Evolutionary conservation across 1,284 basidiomycete genomes (phyloP).

Genomic region (Grifola frondosa): DNA sequence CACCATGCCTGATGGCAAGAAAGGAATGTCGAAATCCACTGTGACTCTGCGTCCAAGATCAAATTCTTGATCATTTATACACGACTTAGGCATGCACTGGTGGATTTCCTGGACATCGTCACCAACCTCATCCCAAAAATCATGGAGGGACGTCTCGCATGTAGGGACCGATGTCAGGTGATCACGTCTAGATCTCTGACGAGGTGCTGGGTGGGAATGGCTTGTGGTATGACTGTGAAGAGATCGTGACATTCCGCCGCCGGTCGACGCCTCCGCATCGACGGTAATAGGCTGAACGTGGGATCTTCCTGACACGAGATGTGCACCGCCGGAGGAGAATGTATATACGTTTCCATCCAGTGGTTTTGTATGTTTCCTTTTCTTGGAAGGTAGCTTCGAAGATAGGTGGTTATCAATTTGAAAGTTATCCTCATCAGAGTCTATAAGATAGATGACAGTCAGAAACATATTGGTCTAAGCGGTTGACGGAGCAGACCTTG

Average conservation of each 20-base stretch:
- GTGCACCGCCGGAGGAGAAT: slow-evolving; percentile 14
- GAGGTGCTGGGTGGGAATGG: background rate
- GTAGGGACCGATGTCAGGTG: background rate
- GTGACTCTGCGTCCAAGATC: slow-evolving; percentile 28
- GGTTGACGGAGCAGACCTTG: no score
- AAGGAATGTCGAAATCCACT: slow-evolving; percentile 49
- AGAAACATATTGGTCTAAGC: no score
- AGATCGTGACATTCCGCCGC: background rate
- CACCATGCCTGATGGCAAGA: slow-evolving; percentile 49
- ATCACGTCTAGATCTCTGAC: background rate
- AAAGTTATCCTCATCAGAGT: no score
- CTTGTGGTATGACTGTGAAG: background rate
- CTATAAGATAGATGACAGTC: no score
- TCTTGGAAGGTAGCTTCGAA: no score
- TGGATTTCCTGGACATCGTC: no score
- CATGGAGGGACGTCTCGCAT: slow-evolving; percentile 12
- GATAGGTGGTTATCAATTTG: no score
- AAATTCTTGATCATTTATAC: slow-evolving; percentile 1
- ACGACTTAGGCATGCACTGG: no score
- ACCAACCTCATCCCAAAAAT: no score
- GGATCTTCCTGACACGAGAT: slow-evolving; percentile 13
- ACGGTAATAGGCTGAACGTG: slow-evolving; percentile 16
- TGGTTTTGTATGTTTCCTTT: slow-evolving; percentile 12
- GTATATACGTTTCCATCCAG: slow-evolving; percentile 14
- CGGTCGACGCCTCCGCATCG: slow-evolving; percentile 13